Evolutionary conservation across 192 early-diverging fungal species (phyloP), one percentile per base, ranked within the genome.

Genomic region (Coemansia sp.): DNA sequence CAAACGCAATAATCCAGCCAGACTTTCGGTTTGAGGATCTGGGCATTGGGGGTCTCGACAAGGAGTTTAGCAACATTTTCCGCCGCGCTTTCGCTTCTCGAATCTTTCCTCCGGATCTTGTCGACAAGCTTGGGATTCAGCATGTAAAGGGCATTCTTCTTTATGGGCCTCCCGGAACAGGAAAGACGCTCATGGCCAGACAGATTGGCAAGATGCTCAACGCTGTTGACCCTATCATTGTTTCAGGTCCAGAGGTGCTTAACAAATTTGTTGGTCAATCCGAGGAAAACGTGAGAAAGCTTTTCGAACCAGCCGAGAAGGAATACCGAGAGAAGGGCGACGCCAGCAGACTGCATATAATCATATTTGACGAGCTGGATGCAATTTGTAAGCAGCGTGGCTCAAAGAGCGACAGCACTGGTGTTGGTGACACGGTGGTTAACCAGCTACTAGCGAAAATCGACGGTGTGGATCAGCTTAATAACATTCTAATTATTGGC

Each of bases 161-260:
- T 5, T 93, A 91, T 77, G 95, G 96, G 18, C 95, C 97, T 41
- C 95, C 97, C 0, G 96, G 97, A 62, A 99, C 97, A 0, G 97
- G 97, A 48, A 99, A 99, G 75, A 99, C 97, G 18, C 81, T 98
- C 57, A 95, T 99, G 89, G 97, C 97, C 8, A 89, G 97, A 10
- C 96, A 99, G 80, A 99, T 99, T 63, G 97, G 96, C 19, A 98
- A 98, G 69, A 98, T 99, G 97, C 87, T 99, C 62, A 98, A 98
- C 71, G 90, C 92, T 5, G 86, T 86, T 26, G 97, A 99, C 54
- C 96, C 96, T 40, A 87, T 92, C 63, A 94, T 99, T 67, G 95
- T 99, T 22, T 97, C 94, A 78, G 97, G 97, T 12, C 97, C 96
- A 4, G 95, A 98, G 73, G 87, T 99, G 10, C 76, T 99, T 42